A percentile compares a stretch with the other conserved stretches of the same genome.
Evolutionary conservation across 805 yeast genomes (phyloP).

Genomic region (Millerozyma acaciae): DNA sequence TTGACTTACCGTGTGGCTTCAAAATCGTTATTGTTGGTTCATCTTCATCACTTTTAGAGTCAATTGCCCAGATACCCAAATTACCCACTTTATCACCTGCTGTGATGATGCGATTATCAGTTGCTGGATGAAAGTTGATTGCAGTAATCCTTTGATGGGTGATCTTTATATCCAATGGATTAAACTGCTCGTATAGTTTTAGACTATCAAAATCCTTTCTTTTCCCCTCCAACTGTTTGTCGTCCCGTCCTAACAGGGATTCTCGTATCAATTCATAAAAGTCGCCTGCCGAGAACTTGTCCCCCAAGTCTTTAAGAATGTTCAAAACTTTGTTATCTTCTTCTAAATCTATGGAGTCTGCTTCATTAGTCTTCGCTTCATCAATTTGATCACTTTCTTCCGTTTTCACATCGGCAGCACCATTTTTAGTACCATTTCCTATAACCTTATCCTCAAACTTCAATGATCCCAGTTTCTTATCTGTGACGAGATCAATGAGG

Average conservation of each 20-base stretch:
- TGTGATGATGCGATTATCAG: constrained; percentile 55
- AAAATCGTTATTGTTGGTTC: constrained; percentile 58
- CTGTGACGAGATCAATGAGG: constrained; percentile 54
- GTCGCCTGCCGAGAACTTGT: constrained; percentile 64
- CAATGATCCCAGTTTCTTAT: constrained; percentile 33
- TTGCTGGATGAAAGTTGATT: constrained; percentile 72
- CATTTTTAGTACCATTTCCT: constrained; percentile 7
- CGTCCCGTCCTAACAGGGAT: constrained; percentile 18
- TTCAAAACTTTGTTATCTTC: constrained; percentile 27
- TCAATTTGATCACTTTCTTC: constrained; percentile 8
- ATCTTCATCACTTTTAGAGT: constrained; percentile 30
- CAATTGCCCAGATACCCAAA: constrained; percentile 85
- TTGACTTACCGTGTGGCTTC: constrained; percentile 71
- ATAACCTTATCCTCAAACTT: constrained; percentile 28
- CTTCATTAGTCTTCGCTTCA: constrained; percentile 6
- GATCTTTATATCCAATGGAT: constrained; percentile 68
- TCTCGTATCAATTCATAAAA: constrained; percentile 52
- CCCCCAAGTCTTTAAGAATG: constrained; percentile 39
- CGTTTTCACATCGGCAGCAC: constrained; percentile 8
- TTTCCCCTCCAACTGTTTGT: constrained; percentile 37
- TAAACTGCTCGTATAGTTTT: constrained; percentile 50
- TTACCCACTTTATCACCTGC: constrained; percentile 92
- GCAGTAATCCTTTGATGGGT: constrained; percentile 71
- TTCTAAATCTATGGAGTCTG: constrained; percentile 12
- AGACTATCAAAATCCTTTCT: constrained; percentile 54